A percentile compares a stretch with the other conserved stretches of the same genome.
Conservation (phyloP, 2,329 filamentous ascomycete genomes). For the Phialophora chinensis region DNA sequence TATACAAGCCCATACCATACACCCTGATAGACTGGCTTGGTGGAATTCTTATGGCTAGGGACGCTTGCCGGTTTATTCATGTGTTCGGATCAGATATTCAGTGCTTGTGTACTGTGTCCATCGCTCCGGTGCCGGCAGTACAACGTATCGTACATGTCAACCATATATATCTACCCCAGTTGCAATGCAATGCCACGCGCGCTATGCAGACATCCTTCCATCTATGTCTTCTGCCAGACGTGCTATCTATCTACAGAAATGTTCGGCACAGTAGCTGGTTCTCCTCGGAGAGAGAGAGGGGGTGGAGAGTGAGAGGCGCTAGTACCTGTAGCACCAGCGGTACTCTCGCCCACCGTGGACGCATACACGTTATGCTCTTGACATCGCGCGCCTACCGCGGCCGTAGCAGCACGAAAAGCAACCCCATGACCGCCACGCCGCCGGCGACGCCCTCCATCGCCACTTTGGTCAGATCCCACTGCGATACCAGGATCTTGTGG, state of each 20-base stretch:
- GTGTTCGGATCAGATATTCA: background rate
- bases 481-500: slow-evolving; percentile 63
- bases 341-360: background rate
- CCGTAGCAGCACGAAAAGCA: slow-evolving; percentile 58
- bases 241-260: background rate
- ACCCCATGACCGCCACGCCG: slow-evolving; percentile 66
- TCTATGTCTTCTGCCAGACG: background rate
- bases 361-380: background rate
- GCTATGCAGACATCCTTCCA: background rate
- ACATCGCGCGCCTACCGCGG: slow-evolving; percentile 44
- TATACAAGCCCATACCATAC: background rate
- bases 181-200: background rate
- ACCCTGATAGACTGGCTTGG: background rate
- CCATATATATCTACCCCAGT: background rate
- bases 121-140: background rate
- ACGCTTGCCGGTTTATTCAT: background rate
- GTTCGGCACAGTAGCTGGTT: background rate
- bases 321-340: too few species aligned
- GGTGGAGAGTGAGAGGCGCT: too few species aligned
- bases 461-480: slow-evolving; percentile 73
- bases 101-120: background rate
- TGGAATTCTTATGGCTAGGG: background rate
- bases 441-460: slow-evolving; percentile 70
- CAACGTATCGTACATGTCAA: background rate
- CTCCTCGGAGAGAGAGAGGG: too few species aligned